Percentiles rank a stretch among this genome's conserved stretches.
phyloP scores from a whole-genome alignment of 73 alveolate genomes.

The Symbiodinium natans region DNA sequence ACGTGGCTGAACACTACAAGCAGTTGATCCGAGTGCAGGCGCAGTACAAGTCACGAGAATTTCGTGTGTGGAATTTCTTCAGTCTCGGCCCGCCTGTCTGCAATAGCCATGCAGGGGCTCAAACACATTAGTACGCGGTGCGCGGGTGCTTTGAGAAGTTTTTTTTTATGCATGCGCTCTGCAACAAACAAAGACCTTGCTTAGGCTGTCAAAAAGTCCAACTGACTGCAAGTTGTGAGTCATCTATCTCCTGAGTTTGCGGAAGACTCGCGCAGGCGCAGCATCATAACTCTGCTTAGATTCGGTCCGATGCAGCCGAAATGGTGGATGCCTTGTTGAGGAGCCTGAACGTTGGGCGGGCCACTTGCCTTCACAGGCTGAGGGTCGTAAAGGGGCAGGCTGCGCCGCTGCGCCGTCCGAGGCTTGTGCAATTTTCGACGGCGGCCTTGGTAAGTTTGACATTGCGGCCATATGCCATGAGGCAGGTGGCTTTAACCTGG shows the following conservation, averaged over 20 bases:
- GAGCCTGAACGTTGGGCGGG: slow-evolving; percentile 72
- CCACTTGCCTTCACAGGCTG: background rate
- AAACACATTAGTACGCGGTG: no score
- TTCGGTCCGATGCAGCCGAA: background rate
- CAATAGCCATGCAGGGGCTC: no score
- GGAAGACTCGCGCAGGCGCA: no score
- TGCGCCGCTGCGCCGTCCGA: background rate
- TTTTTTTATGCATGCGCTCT: no score
- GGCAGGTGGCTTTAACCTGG: background rate
- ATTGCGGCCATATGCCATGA: slow-evolving; percentile 75
- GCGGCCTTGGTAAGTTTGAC: slow-evolving; percentile 79
- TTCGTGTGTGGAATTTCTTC: no score
- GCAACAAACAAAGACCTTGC: no score
- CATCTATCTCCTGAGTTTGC: no score
- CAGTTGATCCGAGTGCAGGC: slow-evolving; percentile 83
- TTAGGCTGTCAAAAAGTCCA: no score
- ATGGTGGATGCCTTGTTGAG: slow-evolving; percentile 89
- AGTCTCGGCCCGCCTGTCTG: no score
- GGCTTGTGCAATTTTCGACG: slow-evolving; percentile 72
- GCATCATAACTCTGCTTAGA: background rate
- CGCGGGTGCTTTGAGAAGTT: no score
- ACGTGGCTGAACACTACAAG: slow-evolving; percentile 94
- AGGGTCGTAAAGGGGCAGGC: background rate
- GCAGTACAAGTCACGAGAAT: no score
- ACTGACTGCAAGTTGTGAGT: no score